Evolutionary conservation across 108 stramenopile genomes (phyloP).

Genomic region (Cyclotella choctawhatcheeana): DNA sequence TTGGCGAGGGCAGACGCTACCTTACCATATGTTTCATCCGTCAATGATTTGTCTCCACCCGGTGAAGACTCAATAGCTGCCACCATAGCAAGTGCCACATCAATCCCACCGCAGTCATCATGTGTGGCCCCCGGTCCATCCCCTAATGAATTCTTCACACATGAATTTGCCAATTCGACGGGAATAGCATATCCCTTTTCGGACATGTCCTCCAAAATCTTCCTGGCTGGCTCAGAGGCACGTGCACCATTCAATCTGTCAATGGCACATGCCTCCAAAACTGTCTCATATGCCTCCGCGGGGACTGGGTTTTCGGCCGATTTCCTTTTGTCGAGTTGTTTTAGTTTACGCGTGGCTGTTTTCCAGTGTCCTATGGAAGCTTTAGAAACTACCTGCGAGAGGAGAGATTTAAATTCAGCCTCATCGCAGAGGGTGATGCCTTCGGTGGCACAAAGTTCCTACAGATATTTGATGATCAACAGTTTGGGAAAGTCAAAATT

Average conservation of each 20-base stretch:
- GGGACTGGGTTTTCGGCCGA: constrained; percentile 59
- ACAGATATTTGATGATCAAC: too few species aligned
- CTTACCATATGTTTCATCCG: constrained; percentile 70
- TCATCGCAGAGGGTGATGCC: constrained; percentile 73
- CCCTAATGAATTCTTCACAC: constrained; percentile 68
- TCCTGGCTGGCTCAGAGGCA: constrained; percentile 84
- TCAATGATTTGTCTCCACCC: constrained; percentile 32
- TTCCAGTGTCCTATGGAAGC: constrained; percentile 86
- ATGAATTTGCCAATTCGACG: constrained; percentile 63
- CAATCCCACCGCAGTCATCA: constrained; percentile 87
- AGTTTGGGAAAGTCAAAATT: too few species aligned
- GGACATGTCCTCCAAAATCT: constrained; percentile 83
- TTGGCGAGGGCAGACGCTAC: constrained; percentile 59
- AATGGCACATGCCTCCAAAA: constrained; percentile 72
- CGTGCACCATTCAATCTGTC: constrained; percentile 84
- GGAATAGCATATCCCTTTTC: constrained; percentile 70
- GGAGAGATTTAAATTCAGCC: constrained; percentile 70
- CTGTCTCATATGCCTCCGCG: constrained; percentile 62
- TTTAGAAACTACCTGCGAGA: constrained; percentile 57
- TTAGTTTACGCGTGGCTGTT: constrained; percentile 78
- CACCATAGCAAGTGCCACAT: constrained; percentile 85
- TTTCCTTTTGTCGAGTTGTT: constrained; percentile 54
- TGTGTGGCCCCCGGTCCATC: constrained; percentile 73
- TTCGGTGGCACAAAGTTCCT: constrained; percentile 56
- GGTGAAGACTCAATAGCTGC: constrained; percentile 64